Evolutionary conservation across 2,329 filamentous ascomycete species (phyloP).

Genomic region (Eurotiales sp.): DNA sequence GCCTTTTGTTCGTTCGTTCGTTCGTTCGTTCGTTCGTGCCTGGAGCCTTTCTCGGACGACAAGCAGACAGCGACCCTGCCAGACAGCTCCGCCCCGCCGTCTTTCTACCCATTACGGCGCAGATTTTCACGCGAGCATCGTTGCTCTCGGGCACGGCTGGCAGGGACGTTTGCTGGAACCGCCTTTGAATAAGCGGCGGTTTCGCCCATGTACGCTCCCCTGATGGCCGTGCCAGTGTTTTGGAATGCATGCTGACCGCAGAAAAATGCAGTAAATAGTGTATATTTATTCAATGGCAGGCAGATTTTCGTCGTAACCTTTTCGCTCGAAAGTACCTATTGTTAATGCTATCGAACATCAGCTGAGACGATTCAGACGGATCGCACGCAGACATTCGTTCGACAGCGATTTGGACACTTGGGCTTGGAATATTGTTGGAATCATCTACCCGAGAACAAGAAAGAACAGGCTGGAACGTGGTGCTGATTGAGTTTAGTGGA

Average conservation of each 20-base stretch:
- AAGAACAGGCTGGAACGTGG: no score
- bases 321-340: neutral
- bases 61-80: slow-evolving; percentile 30
- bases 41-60: slow-evolving; percentile 32
- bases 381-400: no score
- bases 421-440: neutral
- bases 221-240: no score
- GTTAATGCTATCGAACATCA: neutral
- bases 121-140: no score
- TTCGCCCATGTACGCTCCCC: neutral
- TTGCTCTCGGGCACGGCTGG: slow-evolving; percentile 13
- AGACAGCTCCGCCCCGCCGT: slow-evolving; percentile 22
- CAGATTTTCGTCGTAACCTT: neutral
- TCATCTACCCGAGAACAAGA: no score
- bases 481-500: no score
- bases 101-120: slow-evolving; percentile 16
- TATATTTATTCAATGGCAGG: neutral
- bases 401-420: no score
- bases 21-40: neutral
- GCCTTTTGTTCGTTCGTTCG: neutral
- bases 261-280: no score
- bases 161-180: slow-evolving; percentile 16
- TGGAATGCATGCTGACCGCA: no score
- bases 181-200: no score
- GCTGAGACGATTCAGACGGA: no score